Evolutionary conservation across 2,329 filamentous ascomycete species (phyloP).

Genomic region (Aureobasidium sp.): DNA sequence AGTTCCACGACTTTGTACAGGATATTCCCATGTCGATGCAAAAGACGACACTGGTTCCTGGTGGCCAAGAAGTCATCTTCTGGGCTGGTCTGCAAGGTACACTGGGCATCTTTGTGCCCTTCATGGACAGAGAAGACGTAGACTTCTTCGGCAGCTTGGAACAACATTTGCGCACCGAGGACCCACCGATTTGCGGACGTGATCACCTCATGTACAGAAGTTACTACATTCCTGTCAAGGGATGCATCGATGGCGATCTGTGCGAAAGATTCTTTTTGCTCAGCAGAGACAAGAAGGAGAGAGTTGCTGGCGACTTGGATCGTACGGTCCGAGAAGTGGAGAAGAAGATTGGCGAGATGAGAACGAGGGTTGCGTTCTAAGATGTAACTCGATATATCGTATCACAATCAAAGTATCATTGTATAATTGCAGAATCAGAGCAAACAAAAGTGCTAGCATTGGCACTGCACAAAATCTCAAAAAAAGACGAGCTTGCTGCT

Average conservation of each 20-base stretch:
- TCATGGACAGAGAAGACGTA: slow-evolving; percentile 82
- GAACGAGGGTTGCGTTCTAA: slow-evolving; percentile 31
- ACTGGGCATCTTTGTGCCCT: slow-evolving; percentile 85
- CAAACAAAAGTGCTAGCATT: background rate
- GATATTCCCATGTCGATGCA: slow-evolving; percentile 87
- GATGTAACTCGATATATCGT: background rate
- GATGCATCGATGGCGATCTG: slow-evolving; percentile 91
- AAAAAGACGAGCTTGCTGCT: no score
- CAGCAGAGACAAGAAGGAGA: slow-evolving; percentile 81
- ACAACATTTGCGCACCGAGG: slow-evolving; percentile 75
- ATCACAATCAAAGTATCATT: background rate
- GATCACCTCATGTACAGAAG: slow-evolving; percentile 94
- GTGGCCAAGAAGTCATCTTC: slow-evolving; percentile 81
- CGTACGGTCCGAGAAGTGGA: slow-evolving; percentile 88
- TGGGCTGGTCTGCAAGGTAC: slow-evolving; percentile 96
- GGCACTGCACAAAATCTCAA: no score
- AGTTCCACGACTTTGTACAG: slow-evolving; percentile 83
- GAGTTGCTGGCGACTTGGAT: slow-evolving; percentile 89
- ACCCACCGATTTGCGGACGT: slow-evolving; percentile 78
- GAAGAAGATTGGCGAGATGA: slow-evolving; percentile 62
- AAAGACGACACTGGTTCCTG: slow-evolving; percentile 82
- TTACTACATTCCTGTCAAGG: slow-evolving; percentile 95
- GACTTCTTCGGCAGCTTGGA: slow-evolving; percentile 97
- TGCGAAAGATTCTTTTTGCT: slow-evolving; percentile 86
- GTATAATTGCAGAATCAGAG: background rate